Conservation (phyloP, 768 basidiomycete species). For the Chalciporus piperatus region DNA sequence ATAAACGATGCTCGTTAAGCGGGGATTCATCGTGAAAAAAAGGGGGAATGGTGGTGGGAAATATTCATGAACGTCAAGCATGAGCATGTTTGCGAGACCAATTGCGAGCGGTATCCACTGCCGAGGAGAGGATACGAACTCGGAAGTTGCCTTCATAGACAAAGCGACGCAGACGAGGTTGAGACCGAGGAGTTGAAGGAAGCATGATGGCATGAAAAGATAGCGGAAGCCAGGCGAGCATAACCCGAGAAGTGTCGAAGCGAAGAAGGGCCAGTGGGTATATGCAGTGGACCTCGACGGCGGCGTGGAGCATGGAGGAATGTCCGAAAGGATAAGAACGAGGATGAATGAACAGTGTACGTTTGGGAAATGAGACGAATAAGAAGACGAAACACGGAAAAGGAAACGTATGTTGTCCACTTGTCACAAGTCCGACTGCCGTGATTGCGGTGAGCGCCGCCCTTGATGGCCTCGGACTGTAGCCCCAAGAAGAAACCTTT, state of each 20-base stretch:
- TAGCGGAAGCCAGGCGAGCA: constrained; percentile 18
- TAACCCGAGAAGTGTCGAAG: constrained; percentile 17
- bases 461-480: constrained; percentile 22
- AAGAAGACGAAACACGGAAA: constrained; percentile 17
- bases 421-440: constrained; percentile 27
- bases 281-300: constrained; percentile 20
- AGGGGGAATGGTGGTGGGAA: constrained; percentile 1
- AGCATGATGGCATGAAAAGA: constrained; percentile 22
- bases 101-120: not conserved
- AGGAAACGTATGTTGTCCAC: constrained; percentile 23
- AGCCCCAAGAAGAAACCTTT: constrained; percentile 17
- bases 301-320: constrained; percentile 18
- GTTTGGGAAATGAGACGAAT: constrained; percentile 24
- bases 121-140: constrained; percentile 3
- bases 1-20: constrained; percentile 4
- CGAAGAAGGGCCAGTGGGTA: constrained; percentile 20
- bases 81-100: not conserved
- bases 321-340: constrained; percentile 23
- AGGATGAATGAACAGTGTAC: constrained; percentile 23
- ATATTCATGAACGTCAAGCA: constrained; percentile 7
- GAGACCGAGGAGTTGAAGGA: constrained; percentile 25
- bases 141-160: constrained; percentile 15
- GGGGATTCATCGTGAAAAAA: constrained; percentile 4
- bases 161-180: not conserved
- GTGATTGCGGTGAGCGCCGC: constrained; percentile 16